Percentiles rank a stretch among this genome's conserved stretches.
phyloP scores from a whole-genome alignment of 345 rosid genomes.

The Hevea brasiliensis region DNA sequence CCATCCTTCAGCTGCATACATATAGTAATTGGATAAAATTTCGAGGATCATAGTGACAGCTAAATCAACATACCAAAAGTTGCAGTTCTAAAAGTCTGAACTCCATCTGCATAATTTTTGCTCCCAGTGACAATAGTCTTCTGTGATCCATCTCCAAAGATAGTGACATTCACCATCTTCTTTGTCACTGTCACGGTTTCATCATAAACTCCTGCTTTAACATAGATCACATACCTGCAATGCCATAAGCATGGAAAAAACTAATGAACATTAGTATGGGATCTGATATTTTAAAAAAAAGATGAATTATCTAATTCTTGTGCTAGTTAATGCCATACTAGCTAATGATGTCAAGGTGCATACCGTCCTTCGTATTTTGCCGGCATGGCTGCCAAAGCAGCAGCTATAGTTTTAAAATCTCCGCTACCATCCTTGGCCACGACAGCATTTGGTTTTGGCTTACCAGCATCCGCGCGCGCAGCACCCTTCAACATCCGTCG shows the following conservation, averaged over 20 bases:
- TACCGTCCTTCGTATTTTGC: conserved; percentile 57
- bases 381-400: conserved; percentile 67
- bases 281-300: background rate
- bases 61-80: conserved; percentile 50
- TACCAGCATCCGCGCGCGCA: conserved; percentile 11
- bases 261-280: background rate
- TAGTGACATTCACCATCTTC: conserved; percentile 54
- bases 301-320: no score
- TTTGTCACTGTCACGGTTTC: conserved; percentile 55
- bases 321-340: background rate
- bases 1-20: no score
- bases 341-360: background rate
- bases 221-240: conserved; percentile 65
- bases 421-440: conserved; percentile 91
- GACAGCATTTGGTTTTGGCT: conserved; percentile 49
- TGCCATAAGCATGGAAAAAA: background rate
- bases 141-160: conserved; percentile 85
- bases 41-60: background rate
- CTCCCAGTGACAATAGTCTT: conserved; percentile 67
- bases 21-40: no score
- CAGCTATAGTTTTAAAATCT: conserved; percentile 58
- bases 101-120: conserved; percentile 55
- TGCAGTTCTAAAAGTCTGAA: conserved; percentile 59
- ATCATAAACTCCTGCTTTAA: conserved; percentile 66
- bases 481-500: conserved; percentile 51